phyloP scores from a whole-genome alignment of 371 early-diverging fungal species.

The Globomyces sp. region DNA sequence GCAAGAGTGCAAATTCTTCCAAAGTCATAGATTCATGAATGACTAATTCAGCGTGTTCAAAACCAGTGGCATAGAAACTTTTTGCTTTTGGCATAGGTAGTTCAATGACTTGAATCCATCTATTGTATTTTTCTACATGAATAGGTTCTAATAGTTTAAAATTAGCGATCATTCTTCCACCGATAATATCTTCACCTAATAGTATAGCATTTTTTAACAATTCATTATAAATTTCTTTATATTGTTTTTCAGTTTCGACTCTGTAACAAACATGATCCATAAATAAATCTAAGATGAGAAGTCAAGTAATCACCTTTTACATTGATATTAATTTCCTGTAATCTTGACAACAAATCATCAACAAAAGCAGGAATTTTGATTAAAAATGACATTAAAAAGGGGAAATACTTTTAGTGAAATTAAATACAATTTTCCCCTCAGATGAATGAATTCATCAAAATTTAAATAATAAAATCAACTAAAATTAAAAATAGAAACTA shows the following conservation, averaged over 20 bases:
- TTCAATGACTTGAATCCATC: conserved; percentile 31
- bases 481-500: no score
- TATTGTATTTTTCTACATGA: conserved; percentile 11
- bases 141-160: conserved; percentile 28
- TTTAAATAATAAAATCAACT: no score
- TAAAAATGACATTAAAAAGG: not conserved
- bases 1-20: conserved; percentile 23
- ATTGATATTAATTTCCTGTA: conserved; percentile 2
- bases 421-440: no score
- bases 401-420: no score
- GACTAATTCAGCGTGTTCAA: conserved; percentile 37
- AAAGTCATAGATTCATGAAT: conserved; percentile 7
- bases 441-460: no score
- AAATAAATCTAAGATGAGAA: not conserved
- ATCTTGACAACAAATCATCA: not conserved
- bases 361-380: conserved; percentile 11
- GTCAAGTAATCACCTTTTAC: not conserved
- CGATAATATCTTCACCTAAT: conserved; percentile 30
- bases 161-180: conserved; percentile 34
- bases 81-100: conserved; percentile 37
- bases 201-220: not conserved
- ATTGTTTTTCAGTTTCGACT: conserved; percentile 27
- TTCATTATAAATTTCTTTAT: conserved; percentile 22
- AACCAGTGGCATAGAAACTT: conserved; percentile 26
- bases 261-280: conserved; percentile 41